Evolutionary conservation across 768 basidiomycete species (phyloP).

Genomic region (Amanita pseudoporphyria): DNA sequence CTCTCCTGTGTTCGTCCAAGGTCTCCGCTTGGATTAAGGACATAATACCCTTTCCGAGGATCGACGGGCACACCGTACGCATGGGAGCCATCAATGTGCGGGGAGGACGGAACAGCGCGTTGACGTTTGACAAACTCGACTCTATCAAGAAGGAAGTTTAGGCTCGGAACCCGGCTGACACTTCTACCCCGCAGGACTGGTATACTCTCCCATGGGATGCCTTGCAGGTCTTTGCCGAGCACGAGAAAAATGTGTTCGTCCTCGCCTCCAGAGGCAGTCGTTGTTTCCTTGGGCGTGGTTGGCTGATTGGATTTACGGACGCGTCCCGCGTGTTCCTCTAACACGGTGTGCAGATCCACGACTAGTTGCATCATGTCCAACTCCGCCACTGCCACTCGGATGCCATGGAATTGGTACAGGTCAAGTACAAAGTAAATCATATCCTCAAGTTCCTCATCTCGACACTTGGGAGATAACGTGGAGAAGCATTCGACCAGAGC

Average conservation of each 20-base stretch:
- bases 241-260: constrained; percentile 82
- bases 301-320: constrained; percentile 16
- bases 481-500: constrained; percentile 81
- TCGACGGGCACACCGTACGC: constrained; percentile 48
- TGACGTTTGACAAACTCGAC: constrained; percentile 48
- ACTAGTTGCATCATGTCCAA: constrained; percentile 88
- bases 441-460: constrained; percentile 94
- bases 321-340: constrained; percentile 62
- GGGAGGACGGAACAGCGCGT: constrained; percentile 14
- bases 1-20: constrained; percentile 72
- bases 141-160: constrained; percentile 83
- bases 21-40: constrained; percentile 92
- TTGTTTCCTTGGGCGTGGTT: constrained; percentile 11
- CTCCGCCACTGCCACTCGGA: constrained; percentile 82
- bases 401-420: constrained; percentile 88
- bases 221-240: constrained; percentile 82
- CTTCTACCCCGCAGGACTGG: constrained; percentile 77
- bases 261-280: constrained; percentile 6
- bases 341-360: constrained; percentile 66
- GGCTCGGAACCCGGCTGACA: constrained; percentile 86
- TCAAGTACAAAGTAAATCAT: constrained; percentile 90
- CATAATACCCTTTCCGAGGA: constrained; percentile 62
- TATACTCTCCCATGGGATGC: constrained; percentile 93
- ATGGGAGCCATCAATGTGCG: constrained; percentile 12
- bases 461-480: constrained; percentile 68